These are phyloP conservation scores for Aspergillus incahuasiensis DNA, from an alignment of 495 filamentous ascomycete genomes.

Conservation along the genomic window DNA sequence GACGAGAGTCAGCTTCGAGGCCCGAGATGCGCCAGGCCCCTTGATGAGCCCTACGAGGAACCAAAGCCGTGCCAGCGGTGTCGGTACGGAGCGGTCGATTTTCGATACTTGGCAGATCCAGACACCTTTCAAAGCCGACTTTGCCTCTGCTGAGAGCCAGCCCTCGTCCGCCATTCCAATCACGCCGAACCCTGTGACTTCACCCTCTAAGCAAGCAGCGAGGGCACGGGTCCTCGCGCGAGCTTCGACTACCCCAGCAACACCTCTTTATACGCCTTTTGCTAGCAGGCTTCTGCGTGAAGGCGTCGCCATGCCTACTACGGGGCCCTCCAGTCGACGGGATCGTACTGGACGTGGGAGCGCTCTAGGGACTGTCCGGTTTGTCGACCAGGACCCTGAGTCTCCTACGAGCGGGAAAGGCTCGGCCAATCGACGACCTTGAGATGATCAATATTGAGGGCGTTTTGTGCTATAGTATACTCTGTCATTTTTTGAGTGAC, in stretches of 20 bases:
- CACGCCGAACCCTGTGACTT: constrained; percentile 52
- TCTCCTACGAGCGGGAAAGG: constrained; percentile 39
- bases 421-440: constrained; percentile 36
- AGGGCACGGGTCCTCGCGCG: constrained; percentile 47
- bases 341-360: constrained; percentile 29
- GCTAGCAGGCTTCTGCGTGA: constrained; percentile 40
- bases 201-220: constrained; percentile 54
- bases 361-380: constrained; percentile 40
- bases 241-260: constrained; percentile 50
- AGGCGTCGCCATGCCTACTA: constrained; percentile 18
- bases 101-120: constrained; percentile 42
- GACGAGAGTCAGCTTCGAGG: constrained; percentile 35
- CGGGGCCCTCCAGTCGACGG: constrained; percentile 22
- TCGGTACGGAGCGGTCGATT: constrained; percentile 31
- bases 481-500: background rate
- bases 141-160: constrained; percentile 33
- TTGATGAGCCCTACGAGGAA: constrained; percentile 29
- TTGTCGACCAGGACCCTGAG: constrained; percentile 42
- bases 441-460: background rate
- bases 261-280: constrained; percentile 43
- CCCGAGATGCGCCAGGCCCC: constrained; percentile 34
- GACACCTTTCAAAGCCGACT: constrained; percentile 46
- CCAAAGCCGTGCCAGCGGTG: constrained; percentile 21
- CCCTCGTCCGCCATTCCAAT: constrained; percentile 39
- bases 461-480: constrained; percentile 2